Base-by-base conservation (phyloP, 169 alveolate species). In the Plasmodium vivax region DNA sequence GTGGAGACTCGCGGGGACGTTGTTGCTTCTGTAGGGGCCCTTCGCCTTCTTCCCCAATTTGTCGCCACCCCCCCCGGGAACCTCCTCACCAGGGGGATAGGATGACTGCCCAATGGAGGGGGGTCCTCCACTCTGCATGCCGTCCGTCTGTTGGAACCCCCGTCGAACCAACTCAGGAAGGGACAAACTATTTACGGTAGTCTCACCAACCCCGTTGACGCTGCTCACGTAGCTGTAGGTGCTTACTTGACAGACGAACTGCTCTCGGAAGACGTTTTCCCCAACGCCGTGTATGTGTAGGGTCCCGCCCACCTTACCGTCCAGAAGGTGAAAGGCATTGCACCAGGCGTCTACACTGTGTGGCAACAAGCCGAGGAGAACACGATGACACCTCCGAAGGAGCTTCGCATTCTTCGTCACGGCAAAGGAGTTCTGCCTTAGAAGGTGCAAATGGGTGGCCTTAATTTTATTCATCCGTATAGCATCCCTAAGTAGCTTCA, bases 361-460 rank as follows among this genome's bases (percentile, higher is more conserved):
- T 14, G 98, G 98, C 36, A 96, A 34, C 23, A 96, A 92, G 3
- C 98, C 98, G 34, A 96, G 91, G 2, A 93, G 23, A 19, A 96
- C 83, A 19, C 97, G 38, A 38, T 96, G 94, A 58, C 94, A 88
- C 34, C 73, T 77, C 38, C 68, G 92, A 14, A 96, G 96, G 43
- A 80, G 90, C 19, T 95, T 93, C 14, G 85, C 95, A 93, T 87
- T 82, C 23, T 95, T 81, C 51, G 93, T 62, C 27, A 73, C 72
- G 0, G 43, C 30, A 88, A 88, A 88, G 1, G 94, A 88, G 54
- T 88, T 62, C 51, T 51, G 56, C 54, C 83, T 77, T 51, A 88
- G 19, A 2, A 88, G 54, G 36, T 43, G 47, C 34, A 88, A 27
- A 14, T 88, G 81, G 30, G 45, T 80, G 45, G 62, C 80, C 23